These are phyloP conservation scores for Trichoderma lentiforme DNA, from an alignment of 2,329 filamentous ascomycete species.

Conservation along the genomic window DNA sequence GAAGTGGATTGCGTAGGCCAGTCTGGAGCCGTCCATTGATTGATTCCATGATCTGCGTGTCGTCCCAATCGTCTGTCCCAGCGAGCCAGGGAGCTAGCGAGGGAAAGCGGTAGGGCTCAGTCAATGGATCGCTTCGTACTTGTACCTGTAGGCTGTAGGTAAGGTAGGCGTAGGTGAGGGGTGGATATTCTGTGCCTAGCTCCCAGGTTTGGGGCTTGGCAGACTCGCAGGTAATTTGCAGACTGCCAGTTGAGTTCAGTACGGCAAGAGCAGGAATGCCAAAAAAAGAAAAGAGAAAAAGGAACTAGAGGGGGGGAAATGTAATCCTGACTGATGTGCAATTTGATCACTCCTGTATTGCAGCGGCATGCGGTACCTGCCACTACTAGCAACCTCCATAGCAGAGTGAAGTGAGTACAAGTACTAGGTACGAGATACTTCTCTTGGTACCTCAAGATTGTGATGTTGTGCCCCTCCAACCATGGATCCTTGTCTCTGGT, in stretches of 20 bases:
- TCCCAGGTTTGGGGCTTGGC: not conserved
- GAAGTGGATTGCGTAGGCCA: not conserved
- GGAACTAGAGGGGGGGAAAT: not conserved
- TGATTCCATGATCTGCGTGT: not conserved
- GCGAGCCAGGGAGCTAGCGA: not conserved
- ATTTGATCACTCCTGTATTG: not conserved
- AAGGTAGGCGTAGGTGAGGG: not conserved
- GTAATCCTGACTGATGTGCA: not conserved
- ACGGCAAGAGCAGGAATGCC: not conserved
- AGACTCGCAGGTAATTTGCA: not conserved
- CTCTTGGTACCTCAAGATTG: too few species aligned
- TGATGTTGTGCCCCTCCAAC: not conserved
- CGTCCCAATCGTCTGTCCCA: not conserved
- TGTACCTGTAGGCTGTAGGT: not conserved
- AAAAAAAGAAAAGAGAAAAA: not conserved
- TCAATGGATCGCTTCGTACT: not conserved
- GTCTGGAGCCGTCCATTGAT: slow-evolving; percentile 4
- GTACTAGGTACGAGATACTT: not conserved
- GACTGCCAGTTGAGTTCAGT: not conserved
- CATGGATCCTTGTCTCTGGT: not conserved
- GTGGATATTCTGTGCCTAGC: not conserved
- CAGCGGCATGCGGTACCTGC: not conserved
- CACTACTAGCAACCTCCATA: not conserved
- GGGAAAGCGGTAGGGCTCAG: not conserved
- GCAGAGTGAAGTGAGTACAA: not conserved